Evolutionary conservation across 345 rosid species (phyloP).

Genomic region (Eucalyptus brandiana): DNA sequence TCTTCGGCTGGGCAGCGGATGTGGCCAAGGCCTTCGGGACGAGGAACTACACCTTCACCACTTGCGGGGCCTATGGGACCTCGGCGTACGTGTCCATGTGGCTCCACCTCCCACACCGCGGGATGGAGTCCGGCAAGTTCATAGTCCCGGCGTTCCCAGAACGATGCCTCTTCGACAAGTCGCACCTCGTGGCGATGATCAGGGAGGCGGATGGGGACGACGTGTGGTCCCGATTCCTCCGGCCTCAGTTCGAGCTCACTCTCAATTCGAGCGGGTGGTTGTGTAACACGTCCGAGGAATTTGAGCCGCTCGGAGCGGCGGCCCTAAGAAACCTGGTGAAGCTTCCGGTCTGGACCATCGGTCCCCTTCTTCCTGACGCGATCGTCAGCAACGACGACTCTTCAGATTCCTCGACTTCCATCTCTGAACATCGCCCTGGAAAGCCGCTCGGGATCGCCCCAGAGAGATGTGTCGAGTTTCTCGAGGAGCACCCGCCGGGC

Average conservation of each 20-base stretch:
- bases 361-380: constrained; percentile 26
- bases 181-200: constrained; percentile 13
- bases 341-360: constrained; percentile 25
- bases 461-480: constrained; percentile 27
- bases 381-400: neutral
- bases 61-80: constrained; percentile 27
- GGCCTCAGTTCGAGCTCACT: constrained; percentile 6
- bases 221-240: constrained; percentile 27
- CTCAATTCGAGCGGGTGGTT: constrained; percentile 18
- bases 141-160: constrained; percentile 33
- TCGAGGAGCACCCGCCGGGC: neutral
- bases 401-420: neutral
- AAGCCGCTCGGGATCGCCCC: constrained; percentile 9
- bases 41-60: constrained; percentile 7
- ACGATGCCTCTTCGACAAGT: constrained; percentile 15
- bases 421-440: neutral
- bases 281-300: constrained; percentile 25
- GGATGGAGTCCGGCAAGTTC: constrained; percentile 12
- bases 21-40: constrained; percentile 15
- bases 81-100: constrained; percentile 24
- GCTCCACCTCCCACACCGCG: constrained; percentile 34
- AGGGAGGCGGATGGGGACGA: constrained; percentile 27
- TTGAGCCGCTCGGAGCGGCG: constrained; percentile 16
- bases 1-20: constrained; percentile 27
- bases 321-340: constrained; percentile 9